Percentiles rank a stretch among this genome's conserved stretches.
phyloP scores from a whole-genome alignment of 352 stramenopile species.

The Phytophthora hybrid region DNA sequence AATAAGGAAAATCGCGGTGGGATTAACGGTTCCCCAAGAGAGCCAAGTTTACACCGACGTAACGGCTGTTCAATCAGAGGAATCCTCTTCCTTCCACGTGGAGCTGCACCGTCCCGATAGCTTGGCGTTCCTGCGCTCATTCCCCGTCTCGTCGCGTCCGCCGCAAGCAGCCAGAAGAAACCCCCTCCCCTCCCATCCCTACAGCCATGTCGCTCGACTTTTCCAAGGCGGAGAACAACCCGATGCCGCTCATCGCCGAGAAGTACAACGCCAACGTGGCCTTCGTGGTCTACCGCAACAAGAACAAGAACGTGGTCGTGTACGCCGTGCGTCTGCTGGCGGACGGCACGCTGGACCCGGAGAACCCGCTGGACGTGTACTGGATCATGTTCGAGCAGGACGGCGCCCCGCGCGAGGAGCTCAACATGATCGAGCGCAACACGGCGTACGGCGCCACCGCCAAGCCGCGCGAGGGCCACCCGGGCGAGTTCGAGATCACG shows the following conservation, averaged over 20 bases:
- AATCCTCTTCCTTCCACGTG: too few species aligned
- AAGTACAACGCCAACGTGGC: constrained; percentile 81
- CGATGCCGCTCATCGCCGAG: constrained; percentile 74
- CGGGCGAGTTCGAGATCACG: constrained; percentile 77
- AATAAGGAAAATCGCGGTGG: too few species aligned
- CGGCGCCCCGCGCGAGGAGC: constrained; percentile 78
- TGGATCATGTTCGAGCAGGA: constrained; percentile 93
- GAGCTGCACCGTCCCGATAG: too few species aligned
- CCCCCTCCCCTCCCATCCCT: background rate
- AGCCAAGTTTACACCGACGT: too few species aligned
- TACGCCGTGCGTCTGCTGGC: constrained; percentile 75
- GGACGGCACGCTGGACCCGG: constrained; percentile 69
- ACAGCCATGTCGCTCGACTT: constrained; percentile 82
- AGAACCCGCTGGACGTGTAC: constrained; percentile 85
- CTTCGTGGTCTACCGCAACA: constrained; percentile 91
- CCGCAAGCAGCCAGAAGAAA: background rate
- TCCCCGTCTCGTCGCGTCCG: constrained; percentile 23
- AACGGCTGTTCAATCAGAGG: too few species aligned
- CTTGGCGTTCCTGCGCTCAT: constrained; percentile 1
- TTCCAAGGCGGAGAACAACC: constrained; percentile 90
- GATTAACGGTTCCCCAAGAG: too few species aligned
- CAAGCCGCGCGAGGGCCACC: constrained; percentile 72
- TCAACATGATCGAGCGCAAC: constrained; percentile 91
- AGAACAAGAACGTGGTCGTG: constrained; percentile 92
- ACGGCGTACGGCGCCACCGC: constrained; percentile 83